These are phyloP conservation scores for Porcisia hertigi DNA, from an alignment of 208 protist species.

Conservation along the genomic window DNA sequence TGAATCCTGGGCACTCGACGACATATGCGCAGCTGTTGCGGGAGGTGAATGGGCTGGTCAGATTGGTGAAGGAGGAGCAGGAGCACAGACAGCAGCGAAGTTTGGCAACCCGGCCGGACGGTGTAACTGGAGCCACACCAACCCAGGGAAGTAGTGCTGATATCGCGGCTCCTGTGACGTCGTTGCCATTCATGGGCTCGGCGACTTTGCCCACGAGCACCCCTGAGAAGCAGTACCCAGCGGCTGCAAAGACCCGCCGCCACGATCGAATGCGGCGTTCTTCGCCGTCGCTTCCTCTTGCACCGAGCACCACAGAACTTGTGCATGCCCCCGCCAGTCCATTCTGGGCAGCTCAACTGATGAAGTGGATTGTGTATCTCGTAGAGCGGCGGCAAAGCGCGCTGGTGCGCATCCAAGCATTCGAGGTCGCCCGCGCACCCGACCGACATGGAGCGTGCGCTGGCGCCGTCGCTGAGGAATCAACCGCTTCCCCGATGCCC, in stretches of 20 bases:
- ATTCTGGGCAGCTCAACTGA: constrained; percentile 16
- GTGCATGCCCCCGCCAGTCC: not conserved
- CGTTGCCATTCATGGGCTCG: not conserved
- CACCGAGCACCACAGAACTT: constrained; percentile 5
- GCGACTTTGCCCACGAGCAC: not conserved
- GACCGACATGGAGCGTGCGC: constrained; percentile 2
- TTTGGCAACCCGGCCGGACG: not conserved
- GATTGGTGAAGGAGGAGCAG: constrained; percentile 6
- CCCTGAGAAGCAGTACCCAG: constrained; percentile 12
- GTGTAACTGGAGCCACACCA: not conserved
- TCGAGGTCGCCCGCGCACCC: constrained; percentile 23
- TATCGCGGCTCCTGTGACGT: not conserved
- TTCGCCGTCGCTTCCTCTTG: not conserved
- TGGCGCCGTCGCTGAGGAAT: not conserved
- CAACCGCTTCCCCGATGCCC: not conserved
- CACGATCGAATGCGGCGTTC: not conserved
- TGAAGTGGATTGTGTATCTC: constrained; percentile 32
- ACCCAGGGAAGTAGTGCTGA: not conserved
- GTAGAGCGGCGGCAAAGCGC: constrained; percentile 12
- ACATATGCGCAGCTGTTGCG: constrained; percentile 30
- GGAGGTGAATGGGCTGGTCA: constrained; percentile 27
- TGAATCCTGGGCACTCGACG: not conserved
- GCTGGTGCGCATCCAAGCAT: constrained; percentile 23
- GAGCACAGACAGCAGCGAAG: not conserved
- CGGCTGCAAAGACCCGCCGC: not conserved